Evolutionary conservation across 2,329 filamentous ascomycete genomes (phyloP), one percentile per base, ranked within the genome.

Genomic region (Falciphora oryzae): DNA sequence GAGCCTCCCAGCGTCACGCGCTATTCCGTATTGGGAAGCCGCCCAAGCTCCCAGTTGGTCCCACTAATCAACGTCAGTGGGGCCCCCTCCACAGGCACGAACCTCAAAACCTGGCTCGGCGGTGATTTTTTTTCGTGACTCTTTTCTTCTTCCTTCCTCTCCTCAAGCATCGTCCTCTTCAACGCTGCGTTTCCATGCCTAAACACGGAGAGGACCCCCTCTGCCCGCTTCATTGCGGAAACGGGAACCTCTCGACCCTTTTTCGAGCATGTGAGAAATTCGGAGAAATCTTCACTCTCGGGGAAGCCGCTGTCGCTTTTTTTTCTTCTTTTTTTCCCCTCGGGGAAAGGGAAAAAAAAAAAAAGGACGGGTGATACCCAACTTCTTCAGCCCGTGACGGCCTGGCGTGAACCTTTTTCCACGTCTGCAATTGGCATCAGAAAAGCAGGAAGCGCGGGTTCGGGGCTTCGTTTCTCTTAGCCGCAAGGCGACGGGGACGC

Each of bases 181-280:
- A 92, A 89, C 83, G 89, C 89, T 89, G 89, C 89, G 89, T 92
- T 91, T 92, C 89, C 91, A 91, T 91, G 89, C 89, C 25, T 87
- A 86, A 87, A 89, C 83, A 84, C 82, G 80, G 81, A 89, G 79
- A 79, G 68, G 72, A 69, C 71, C 72, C 73, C 73, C 69, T 27
- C 31, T 63, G 18, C 29, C 29, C 62, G 56, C 56, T 57, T 60
- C 58, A 38, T 14, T 28, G 58, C 31, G 27, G 58, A n/a, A 69
- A 72, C 71, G 72, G 70, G 72, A n/a, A n/a, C 69, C 69, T 72
- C 74, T 76, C 73, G 62, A 25, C 18, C 25, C 65, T 65, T 64
- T 64, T 63, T 70, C 63, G 32, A 80, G 89, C 90, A 92, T 90
- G 91, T 92, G 90, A 91, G 90, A 92, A 93, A 69, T 69, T 69